These are phyloP conservation scores for Apiospora arundinis DNA, from an alignment of 2,329 filamentous ascomycete genomes.

Conservation along the genomic window DNA sequence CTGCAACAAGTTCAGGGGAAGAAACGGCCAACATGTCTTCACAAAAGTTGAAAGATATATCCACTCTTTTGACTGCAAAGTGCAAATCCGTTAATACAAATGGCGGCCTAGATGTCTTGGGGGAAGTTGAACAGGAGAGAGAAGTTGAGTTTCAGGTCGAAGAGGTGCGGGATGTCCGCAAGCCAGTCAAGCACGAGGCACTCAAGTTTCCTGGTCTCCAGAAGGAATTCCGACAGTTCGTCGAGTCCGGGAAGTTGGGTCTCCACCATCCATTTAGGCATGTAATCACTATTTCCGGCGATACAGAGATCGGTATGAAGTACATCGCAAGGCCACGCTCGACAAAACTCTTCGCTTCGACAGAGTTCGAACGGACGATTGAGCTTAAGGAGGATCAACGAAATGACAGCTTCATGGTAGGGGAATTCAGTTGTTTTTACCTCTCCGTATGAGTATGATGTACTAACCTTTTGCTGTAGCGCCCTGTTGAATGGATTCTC, in stretches of 20 bases:
- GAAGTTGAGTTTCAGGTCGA: conserved; percentile 67
- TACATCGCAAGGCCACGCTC: not conserved
- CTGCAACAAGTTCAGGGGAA: not conserved
- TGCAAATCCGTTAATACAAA: conserved; percentile 28
- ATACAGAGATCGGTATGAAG: not conserved
- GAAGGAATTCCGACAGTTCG: not conserved
- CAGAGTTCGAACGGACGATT: not conserved
- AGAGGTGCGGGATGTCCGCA: conserved; percentile 60
- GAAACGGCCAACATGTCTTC: not conserved
- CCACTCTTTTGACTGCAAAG: conserved; percentile 41
- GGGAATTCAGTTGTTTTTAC: conserved; percentile 3
- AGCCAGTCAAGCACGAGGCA: conserved; percentile 46
- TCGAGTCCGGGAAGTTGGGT: not conserved
- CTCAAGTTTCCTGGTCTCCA: not conserved
- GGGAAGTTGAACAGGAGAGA: conserved; percentile 59
- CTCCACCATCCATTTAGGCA: not conserved
- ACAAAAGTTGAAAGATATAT: conserved; percentile 54
- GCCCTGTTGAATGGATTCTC: conserved; percentile 66
- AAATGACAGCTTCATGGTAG: not conserved
- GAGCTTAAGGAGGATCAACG: not conserved
- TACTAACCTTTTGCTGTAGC: conserved; percentile 31
- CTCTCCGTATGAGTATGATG: not conserved
- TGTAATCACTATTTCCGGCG: not conserved
- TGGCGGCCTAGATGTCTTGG: not conserved
- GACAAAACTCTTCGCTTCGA: not conserved